Conservation (phyloP, 129 eudicot genomes). For the Tagetes erecta region DNA sequence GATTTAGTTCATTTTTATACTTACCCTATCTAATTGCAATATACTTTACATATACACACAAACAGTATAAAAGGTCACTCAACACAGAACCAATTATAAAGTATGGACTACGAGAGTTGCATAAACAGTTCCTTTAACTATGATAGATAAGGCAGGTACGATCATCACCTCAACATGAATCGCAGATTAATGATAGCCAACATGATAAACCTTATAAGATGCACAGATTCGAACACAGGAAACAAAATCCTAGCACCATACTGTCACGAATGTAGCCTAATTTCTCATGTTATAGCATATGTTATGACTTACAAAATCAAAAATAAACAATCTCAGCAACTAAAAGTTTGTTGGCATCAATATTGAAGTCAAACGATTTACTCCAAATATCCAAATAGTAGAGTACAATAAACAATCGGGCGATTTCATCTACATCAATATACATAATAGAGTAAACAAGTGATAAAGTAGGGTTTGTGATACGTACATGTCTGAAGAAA, state of each 20-base stretch:
- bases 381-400: slow-evolving; percentile 6
- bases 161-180: slow-evolving; percentile 17
- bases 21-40: background rate
- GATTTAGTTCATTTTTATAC: background rate
- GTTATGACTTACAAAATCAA: background rate
- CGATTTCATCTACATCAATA: slow-evolving; percentile 12
- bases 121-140: no score
- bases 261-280: no score
- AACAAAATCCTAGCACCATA: background rate
- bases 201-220: background rate
- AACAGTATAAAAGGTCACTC: background rate
- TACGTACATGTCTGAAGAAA: slow-evolving; percentile 52
- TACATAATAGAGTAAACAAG: background rate
- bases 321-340: slow-evolving; percentile 8
- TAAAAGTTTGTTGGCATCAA: background rate
- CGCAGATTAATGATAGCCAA: background rate
- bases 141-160: background rate
- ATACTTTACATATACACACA: background rate
- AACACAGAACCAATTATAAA: no score
- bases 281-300: background rate
- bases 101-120: no score
- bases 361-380: no score
- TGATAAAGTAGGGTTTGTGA: slow-evolving; percentile 12
- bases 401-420: slow-evolving; percentile 2
- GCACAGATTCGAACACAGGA: slow-evolving; percentile 5